These are phyloP conservation scores for Pythium myriotylum DNA, from an alignment of 352 stramenopile genomes.

Conservation along the genomic window DNA sequence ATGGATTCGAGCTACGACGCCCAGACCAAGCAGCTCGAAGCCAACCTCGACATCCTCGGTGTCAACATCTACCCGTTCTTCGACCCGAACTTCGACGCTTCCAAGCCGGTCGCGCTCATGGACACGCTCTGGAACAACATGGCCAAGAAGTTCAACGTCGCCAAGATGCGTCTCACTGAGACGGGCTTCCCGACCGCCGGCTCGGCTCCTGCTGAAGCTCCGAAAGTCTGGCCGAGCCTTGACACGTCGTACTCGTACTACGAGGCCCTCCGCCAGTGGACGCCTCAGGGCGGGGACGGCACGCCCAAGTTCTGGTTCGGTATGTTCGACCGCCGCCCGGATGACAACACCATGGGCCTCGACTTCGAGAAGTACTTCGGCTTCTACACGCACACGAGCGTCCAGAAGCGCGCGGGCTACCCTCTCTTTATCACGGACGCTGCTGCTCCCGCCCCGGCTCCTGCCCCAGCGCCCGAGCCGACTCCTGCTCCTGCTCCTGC, in stretches of 20 bases:
- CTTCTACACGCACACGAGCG: constrained; percentile 31
- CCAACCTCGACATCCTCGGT: constrained; percentile 48
- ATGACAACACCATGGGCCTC: constrained; percentile 24
- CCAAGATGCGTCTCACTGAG: constrained; percentile 55
- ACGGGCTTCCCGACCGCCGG: constrained; percentile 59
- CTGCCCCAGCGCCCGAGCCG: constrained; percentile 1
- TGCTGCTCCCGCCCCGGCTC: constrained; percentile 2
- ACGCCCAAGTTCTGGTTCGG: constrained; percentile 36
- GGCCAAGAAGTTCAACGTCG: constrained; percentile 35
- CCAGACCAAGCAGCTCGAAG: constrained; percentile 33
- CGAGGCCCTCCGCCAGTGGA: constrained; percentile 29
- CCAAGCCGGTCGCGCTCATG: constrained; percentile 41
- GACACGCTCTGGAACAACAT: constrained; percentile 49
- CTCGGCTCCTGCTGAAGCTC: constrained; percentile 34
- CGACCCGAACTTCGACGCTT: constrained; percentile 50
- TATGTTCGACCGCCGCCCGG: constrained; percentile 35
- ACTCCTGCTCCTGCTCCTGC: constrained; percentile 1
- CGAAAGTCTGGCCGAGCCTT: constrained; percentile 41
- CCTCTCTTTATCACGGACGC: constrained; percentile 16
- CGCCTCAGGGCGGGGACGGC: constrained; percentile 12
- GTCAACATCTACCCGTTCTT: constrained; percentile 74
- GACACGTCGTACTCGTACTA: constrained; percentile 34
- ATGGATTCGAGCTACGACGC: constrained; percentile 37
- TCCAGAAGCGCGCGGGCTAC: constrained; percentile 22
- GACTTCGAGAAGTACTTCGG: constrained; percentile 40